Percentiles rank a stretch among this genome's conserved stretches.
These are phyloP conservation scores for Fusarium longipes DNA, from an alignment of 2,329 filamentous ascomycete species.

Conservation along the genomic window DNA sequence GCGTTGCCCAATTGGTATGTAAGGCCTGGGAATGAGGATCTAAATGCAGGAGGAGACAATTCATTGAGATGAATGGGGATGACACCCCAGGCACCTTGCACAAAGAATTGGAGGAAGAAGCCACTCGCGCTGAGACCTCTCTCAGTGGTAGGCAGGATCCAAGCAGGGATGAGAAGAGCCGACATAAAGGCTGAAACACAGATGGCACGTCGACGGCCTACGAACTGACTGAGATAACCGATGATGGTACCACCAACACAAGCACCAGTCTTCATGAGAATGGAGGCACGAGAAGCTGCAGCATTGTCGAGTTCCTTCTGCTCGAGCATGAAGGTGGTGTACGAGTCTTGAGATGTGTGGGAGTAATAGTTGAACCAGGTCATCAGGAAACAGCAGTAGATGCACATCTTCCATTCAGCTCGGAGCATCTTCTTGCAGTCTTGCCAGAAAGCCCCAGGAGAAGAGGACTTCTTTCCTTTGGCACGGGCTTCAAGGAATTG, in stretches of 20 bases:
- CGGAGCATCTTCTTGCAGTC: conserved; percentile 76
- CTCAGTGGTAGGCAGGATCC: conserved; percentile 74
- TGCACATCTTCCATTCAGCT: conserved; percentile 79
- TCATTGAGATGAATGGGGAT: conserved; percentile 81
- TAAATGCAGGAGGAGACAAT: conserved; percentile 75
- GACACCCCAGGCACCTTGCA: conserved; percentile 74
- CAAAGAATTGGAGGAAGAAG: conserved; percentile 77
- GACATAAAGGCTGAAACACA: conserved; percentile 69
- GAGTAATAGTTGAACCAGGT: conserved; percentile 81
- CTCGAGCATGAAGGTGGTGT: conserved; percentile 82
- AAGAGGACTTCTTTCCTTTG: conserved; percentile 61
- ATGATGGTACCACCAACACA: conserved; percentile 79
- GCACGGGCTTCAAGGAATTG: conserved; percentile 79
- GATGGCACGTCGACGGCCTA: conserved; percentile 78
- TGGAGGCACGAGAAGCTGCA: conserved; percentile 77
- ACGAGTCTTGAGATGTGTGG: conserved; percentile 83
- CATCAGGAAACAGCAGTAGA: conserved; percentile 84
- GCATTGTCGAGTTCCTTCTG: conserved; percentile 75
- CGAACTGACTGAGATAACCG: conserved; percentile 79
- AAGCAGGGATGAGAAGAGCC: conserved; percentile 73
- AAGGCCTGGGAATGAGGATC: conserved; percentile 76
- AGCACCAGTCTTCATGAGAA: conserved; percentile 82
- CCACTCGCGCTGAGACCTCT: conserved; percentile 69
- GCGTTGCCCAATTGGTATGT: conserved; percentile 82
- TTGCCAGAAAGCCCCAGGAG: conserved; percentile 69